Base-by-base conservation (phyloP, 192 early-diverging fungal species). In the Coemansia sp. region DNA sequence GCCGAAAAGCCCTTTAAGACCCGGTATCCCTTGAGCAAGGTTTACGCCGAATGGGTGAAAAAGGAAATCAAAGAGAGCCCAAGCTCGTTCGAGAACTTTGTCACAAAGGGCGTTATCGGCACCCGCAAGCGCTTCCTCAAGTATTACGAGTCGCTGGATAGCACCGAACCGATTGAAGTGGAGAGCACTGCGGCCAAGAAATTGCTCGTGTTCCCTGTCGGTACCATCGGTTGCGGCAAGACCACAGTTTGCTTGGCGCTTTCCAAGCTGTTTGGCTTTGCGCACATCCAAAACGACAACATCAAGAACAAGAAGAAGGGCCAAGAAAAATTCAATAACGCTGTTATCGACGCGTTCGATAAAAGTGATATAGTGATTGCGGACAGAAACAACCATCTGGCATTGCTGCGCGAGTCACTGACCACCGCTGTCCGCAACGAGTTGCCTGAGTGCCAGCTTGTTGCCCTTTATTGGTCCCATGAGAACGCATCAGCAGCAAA, bases 211-310 rank as follows among this genome's bases (percentile, higher is more conserved):
- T 56, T 96, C 51, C 93, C 95, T 5, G 83, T 96, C 56, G 93
- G 87, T 12, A 86, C 88, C 17, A 86, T 93, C 48, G 94, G 90
- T 22, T 91, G 85, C 55, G 95, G 95, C 49, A 87, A 88, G 64
- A 89, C 89, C 0, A 88, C 87, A 0, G 57, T 91, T 25, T 67
- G 82, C 25, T 50, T 85, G 54, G 85, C 85, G 1, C 73, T 91
- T 7, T 60, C 82, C 1, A 73, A 77, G 64, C 64, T 91, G 50
- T 89, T 89, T 70, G 84, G 83, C 2, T 85, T 91, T 73, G 87
- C 76, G n/a, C 91, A 93, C 68, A 77, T 94, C 25, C 92, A 94
- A 73, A 93, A 88, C 75, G 95, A 96, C 82, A 83, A 93, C 67
- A 85, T 92, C 8, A 77, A 73, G 16, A 50, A 52, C 34, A 93